phyloP scores from a whole-genome alignment of 2,329 filamentous ascomycete species.

The Pyricularia grisea region DNA sequence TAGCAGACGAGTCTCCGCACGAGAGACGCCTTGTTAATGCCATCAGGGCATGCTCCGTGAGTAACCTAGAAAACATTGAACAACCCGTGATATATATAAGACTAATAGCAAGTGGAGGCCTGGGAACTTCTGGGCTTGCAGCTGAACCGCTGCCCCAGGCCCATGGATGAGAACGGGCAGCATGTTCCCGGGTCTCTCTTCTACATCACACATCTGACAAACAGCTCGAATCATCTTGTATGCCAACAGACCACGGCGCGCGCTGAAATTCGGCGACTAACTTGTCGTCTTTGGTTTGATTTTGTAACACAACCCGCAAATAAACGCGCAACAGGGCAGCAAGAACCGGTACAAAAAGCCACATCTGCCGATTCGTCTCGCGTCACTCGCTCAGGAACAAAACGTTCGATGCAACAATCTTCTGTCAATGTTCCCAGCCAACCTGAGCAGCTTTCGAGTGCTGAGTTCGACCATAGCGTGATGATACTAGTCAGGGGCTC shows the following conservation, averaged over 20 bases:
- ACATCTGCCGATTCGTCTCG: background rate
- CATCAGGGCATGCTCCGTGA: constrained; percentile 2
- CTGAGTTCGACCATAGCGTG: background rate
- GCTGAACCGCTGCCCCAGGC: constrained; percentile 1
- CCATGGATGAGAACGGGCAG: background rate
- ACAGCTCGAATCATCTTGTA: background rate
- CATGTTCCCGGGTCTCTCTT: background rate
- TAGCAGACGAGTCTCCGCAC: background rate
- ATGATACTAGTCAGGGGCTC: background rate
- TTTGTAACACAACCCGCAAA: background rate
- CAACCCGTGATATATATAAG: background rate
- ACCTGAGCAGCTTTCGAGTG: background rate
- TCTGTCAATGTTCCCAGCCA: background rate
- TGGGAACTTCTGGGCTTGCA: constrained; percentile 3
- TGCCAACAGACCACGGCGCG: background rate
- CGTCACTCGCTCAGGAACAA: background rate
- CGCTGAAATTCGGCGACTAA: background rate
- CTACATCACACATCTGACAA: background rate
- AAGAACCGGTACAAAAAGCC: background rate
- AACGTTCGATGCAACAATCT: background rate
- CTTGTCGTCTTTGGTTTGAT: background rate
- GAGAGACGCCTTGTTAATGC: background rate
- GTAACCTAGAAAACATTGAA: background rate
- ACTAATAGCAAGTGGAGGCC: background rate
- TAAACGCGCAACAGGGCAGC: background rate